These are phyloP conservation scores for Starmerella apicola DNA, from an alignment of 805 yeast genomes.

Conservation along the genomic window DNA sequence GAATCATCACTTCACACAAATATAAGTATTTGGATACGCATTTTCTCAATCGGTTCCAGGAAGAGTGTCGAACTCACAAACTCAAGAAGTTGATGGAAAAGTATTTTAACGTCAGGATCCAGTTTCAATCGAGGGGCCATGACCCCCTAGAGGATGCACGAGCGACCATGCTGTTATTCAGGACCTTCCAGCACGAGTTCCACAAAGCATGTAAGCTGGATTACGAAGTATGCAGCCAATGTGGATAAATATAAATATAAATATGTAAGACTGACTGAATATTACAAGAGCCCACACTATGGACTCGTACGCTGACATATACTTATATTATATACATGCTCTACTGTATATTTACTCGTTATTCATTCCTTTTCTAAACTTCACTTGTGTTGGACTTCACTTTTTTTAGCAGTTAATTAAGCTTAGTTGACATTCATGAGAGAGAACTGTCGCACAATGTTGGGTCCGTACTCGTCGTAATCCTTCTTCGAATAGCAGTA, in stretches of 20 bases:
- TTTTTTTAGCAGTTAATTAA: too few relatives aligned
- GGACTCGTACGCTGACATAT: too few relatives aligned
- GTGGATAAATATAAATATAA: too few relatives aligned
- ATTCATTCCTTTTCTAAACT: too few relatives aligned
- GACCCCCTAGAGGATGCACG: constrained; percentile 75
- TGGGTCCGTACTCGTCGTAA: constrained; percentile 96
- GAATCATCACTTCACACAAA: constrained; percentile 48
- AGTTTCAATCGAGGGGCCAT: constrained; percentile 59
- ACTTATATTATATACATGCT: too few relatives aligned
- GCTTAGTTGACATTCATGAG: constrained; percentile 55
- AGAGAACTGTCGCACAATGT: constrained; percentile 92
- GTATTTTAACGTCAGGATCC: constrained; percentile 50
- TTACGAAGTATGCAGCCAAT: too few relatives aligned
- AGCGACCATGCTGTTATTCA: constrained; percentile 46
- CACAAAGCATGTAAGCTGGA: too few relatives aligned
- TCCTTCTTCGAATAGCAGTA: constrained; percentile 95
- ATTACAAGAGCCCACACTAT: too few relatives aligned
- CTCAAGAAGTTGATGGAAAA: constrained; percentile 51
- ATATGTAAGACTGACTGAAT: too few relatives aligned
- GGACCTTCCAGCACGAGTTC: constrained; percentile 7
- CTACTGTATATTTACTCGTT: too few relatives aligned
- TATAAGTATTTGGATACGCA: constrained; percentile 73
- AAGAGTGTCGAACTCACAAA: constrained; percentile 70
- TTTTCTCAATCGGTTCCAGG: constrained; percentile 49
- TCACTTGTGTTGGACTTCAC: too few relatives aligned